Evolutionary conservation across 2,329 filamentous ascomycete genomes (phyloP).

Genomic region (Cladosporium sphaerospermum): DNA sequence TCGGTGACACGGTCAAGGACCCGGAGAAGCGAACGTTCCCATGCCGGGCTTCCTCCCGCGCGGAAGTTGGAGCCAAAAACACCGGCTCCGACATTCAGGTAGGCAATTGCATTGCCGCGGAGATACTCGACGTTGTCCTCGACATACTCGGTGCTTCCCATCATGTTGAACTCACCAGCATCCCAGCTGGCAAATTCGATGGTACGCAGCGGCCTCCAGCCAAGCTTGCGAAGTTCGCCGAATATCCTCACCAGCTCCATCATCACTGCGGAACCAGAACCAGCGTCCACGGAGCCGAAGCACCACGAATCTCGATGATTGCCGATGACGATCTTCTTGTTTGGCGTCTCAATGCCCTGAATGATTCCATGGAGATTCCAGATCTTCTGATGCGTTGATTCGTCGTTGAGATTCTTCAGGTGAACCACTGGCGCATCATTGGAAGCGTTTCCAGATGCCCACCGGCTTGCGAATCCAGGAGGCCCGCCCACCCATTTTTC

Average conservation of each 20-base stretch:
- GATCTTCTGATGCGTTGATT: conserved; percentile 72
- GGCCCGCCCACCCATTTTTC: conserved; percentile 70
- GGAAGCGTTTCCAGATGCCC: conserved; percentile 73
- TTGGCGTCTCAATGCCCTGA: conserved; percentile 70
- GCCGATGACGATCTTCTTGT: conserved; percentile 74
- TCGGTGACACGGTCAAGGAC: conserved; percentile 70
- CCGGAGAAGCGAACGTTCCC: conserved; percentile 63
- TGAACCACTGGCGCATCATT: conserved; percentile 59
- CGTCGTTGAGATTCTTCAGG: conserved; percentile 81
- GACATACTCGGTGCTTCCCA: conserved; percentile 91
- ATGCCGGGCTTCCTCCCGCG: conserved; percentile 75
- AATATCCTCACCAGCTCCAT: conserved; percentile 83
- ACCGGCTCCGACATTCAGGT: conserved; percentile 84
- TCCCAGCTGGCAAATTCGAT: conserved; percentile 98
- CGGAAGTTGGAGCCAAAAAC: conserved; percentile 69
- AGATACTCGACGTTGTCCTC: conserved; percentile 73
- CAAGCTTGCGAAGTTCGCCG: conserved; percentile 65
- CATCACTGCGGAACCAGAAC: conserved; percentile 84
- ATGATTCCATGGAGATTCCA: conserved; percentile 89
- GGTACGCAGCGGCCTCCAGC: conserved; percentile 87
- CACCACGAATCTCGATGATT: conserved; percentile 93
- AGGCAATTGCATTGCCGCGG: conserved; percentile 70
- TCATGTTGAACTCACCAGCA: conserved; percentile 83
- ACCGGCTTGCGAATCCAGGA: conserved; percentile 56
- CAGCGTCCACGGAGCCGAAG: conserved; percentile 78